Conservation (phyloP, 768 basidiomycete genomes). For the Chalciporus sphaerocephalus region DNA sequence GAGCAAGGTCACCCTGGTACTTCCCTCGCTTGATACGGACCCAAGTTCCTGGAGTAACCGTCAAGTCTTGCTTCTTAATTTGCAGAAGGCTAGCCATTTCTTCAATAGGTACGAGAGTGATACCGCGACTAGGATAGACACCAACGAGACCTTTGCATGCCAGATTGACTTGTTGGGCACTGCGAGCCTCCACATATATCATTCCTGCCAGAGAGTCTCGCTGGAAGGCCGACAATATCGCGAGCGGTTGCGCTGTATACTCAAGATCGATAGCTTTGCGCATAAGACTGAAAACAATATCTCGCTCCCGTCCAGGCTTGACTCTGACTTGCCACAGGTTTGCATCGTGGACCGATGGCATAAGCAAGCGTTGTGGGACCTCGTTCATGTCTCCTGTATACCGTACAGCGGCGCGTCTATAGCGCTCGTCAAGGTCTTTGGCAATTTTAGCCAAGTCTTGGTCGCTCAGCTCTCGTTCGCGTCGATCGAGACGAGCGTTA, state of each 20-base stretch:
- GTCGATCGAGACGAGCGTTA: slow-evolving; percentile 66
- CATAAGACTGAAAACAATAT: slow-evolving; percentile 92
- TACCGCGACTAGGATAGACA: slow-evolving; percentile 78
- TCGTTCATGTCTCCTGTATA: slow-evolving; percentile 92
- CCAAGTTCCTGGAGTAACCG: slow-evolving; percentile 85
- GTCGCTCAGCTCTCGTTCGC: slow-evolving; percentile 70
- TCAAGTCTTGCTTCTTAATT: slow-evolving; percentile 91
- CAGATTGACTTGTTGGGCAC: slow-evolving; percentile 76
- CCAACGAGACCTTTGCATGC: slow-evolving; percentile 91
- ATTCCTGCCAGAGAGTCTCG: slow-evolving; percentile 92
- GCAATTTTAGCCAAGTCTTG: slow-evolving; percentile 84
- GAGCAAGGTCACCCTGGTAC: slow-evolving; percentile 91
- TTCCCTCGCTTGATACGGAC: slow-evolving; percentile 92
- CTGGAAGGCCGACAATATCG: slow-evolving; percentile 92
- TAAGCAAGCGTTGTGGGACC: slow-evolving; percentile 86
- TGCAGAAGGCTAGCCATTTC: slow-evolving; percentile 97
- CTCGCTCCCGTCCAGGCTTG: slow-evolving; percentile 90
- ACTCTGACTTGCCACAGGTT: slow-evolving; percentile 94
- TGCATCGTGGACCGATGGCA: slow-evolving; percentile 96
- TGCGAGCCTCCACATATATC: slow-evolving; percentile 94
- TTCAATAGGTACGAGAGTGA: slow-evolving; percentile 86
- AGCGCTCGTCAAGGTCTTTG: slow-evolving; percentile 72
- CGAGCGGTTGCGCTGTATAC: slow-evolving; percentile 69
- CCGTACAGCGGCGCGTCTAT: slow-evolving; percentile 61
- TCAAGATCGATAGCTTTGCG: slow-evolving; percentile 87